Percentiles rank a stretch among this genome's conserved stretches.
Conservation (phyloP, 495 filamentous ascomycete species). For the Astrocystis sublimbata region DNA sequence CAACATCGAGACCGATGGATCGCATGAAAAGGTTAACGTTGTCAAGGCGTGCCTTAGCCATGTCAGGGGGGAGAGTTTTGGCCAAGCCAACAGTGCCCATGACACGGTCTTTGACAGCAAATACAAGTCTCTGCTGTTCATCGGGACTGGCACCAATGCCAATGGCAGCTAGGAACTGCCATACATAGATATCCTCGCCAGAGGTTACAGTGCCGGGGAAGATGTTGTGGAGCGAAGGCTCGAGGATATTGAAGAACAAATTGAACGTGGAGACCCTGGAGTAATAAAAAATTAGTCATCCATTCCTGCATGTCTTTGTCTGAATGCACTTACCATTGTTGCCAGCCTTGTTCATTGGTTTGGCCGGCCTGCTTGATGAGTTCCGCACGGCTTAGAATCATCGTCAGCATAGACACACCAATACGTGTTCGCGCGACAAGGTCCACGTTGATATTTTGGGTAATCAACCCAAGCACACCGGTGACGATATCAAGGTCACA, state of each 20-base stretch:
- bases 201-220: constrained; percentile 84
- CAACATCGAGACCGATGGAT: constrained; percentile 95
- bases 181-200: constrained; percentile 90
- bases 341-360: constrained; percentile 70
- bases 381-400: constrained; percentile 92
- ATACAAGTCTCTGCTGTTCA: constrained; percentile 89
- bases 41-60: constrained; percentile 74
- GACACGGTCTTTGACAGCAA: constrained; percentile 96
- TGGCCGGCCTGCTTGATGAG: constrained; percentile 79
- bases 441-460: constrained; percentile 77
- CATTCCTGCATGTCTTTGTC: not conserved
- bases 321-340: constrained; percentile 67
- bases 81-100: constrained; percentile 90
- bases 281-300: constrained; percentile 16
- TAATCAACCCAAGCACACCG: constrained; percentile 81
- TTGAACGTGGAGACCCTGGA: constrained; percentile 67
- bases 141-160: constrained; percentile 89
- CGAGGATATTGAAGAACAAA: constrained; percentile 80
- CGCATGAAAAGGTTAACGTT: constrained; percentile 99
- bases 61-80: constrained; percentile 83
- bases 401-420: constrained; percentile 86
- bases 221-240: constrained; percentile 76
- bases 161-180: constrained; percentile 94
- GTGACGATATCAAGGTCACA: constrained; percentile 86
- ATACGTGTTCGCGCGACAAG: constrained; percentile 78